Conservation (phyloP, 2,329 filamentous ascomycete genomes). For the Metarhizium album region DNA sequence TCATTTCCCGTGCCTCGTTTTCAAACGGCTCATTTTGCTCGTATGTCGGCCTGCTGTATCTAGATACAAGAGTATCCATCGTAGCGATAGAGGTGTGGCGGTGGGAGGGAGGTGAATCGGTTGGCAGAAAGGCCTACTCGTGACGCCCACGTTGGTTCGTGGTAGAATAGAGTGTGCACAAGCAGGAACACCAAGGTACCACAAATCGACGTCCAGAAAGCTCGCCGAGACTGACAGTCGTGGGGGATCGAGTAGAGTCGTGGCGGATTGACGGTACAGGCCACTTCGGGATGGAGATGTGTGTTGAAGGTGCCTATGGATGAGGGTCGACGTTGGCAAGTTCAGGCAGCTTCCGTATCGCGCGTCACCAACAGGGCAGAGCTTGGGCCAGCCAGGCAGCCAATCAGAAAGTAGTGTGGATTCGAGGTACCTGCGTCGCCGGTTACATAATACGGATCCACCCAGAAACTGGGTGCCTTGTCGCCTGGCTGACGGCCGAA, state of each 20-base stretch:
- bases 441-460: background rate
- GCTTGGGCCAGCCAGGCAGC: background rate
- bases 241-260: background rate
- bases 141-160: background rate
- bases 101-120: background rate
- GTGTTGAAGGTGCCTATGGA: slow-evolving; percentile 1
- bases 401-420: background rate
- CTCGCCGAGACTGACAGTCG: background rate
- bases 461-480: background rate
- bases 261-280: background rate
- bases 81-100: slow-evolving; percentile 11
- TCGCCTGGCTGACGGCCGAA: background rate
- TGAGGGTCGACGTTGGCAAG: slow-evolving; percentile 8
- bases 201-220: background rate
- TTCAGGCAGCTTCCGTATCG: slow-evolving; percentile 33
- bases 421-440: background rate
- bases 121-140: background rate
- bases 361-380: slow-evolving; percentile 25
- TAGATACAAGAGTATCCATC: slow-evolving; percentile 91
- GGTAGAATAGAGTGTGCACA: background rate
- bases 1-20: slow-evolving; percentile 61
- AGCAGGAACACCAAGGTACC: background rate
- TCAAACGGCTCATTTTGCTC: slow-evolving; percentile 60
- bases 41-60: slow-evolving; percentile 73
- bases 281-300: slow-evolving; percentile 1